Conservation (phyloP, 1,139 yeast species). For the Candida pseudoviswanathii region DNA sequence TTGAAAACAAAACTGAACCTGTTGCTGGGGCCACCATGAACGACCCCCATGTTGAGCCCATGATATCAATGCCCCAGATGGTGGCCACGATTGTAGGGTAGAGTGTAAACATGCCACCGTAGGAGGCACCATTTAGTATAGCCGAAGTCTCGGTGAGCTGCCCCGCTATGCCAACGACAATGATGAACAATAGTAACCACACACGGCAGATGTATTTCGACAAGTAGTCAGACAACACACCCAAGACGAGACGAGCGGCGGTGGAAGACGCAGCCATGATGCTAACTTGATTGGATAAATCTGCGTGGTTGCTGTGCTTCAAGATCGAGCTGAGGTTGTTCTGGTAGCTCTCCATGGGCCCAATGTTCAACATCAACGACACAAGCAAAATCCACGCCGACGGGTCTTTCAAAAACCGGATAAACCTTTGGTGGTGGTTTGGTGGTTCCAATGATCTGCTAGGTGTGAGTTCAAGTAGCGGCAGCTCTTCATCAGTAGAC, state of each 20-base stretch:
- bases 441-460: slow-evolving; percentile 40
- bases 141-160: slow-evolving; percentile 35
- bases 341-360: slow-evolving; percentile 86
- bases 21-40: slow-evolving; percentile 91
- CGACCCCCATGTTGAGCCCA: slow-evolving; percentile 94
- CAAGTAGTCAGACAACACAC: slow-evolving; percentile 63
- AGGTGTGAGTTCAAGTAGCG: slow-evolving; percentile 18
- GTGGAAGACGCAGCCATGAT: slow-evolving; percentile 45
- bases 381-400: slow-evolving; percentile 66
- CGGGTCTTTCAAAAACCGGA: slow-evolving; percentile 57
- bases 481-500: slow-evolving; percentile 13
- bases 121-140: slow-evolving; percentile 64
- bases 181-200: slow-evolving; percentile 44
- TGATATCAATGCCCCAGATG: slow-evolving; percentile 86
- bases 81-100: slow-evolving; percentile 82
- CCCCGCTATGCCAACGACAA: slow-evolving; percentile 47
- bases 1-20: slow-evolving; percentile 73
- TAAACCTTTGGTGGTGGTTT: slow-evolving; percentile 51
- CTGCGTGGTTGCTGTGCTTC: slow-evolving; percentile 36
- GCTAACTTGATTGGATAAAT: slow-evolving; percentile 53
- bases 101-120: slow-evolving; percentile 84
- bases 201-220: slow-evolving; percentile 35
- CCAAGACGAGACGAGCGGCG: slow-evolving; percentile 56
- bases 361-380: slow-evolving; percentile 70
- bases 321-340: slow-evolving; percentile 80